These are phyloP conservation scores for Rhododendron ovatum DNA, from an alignment of 148 eudicot genomes.

Conservation along the genomic window DNA sequence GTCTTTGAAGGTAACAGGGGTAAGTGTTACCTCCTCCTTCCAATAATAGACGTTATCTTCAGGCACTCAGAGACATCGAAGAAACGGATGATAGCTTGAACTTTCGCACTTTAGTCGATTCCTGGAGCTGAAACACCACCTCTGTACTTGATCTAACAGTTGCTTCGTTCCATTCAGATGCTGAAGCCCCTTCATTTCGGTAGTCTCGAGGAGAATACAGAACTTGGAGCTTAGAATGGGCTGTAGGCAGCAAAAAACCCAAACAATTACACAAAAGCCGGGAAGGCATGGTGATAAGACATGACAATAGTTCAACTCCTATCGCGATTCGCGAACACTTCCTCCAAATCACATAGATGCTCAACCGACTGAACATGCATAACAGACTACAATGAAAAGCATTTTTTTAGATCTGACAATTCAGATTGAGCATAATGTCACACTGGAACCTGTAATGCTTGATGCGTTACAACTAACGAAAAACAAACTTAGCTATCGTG, in stretches of 20 bases:
- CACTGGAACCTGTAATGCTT: neutral
- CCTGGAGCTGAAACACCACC: constrained; percentile 61
- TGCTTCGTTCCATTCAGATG: constrained; percentile 69
- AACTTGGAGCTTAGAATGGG: constrained; percentile 73
- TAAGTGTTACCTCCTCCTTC: neutral
- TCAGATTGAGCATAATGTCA: neutral
- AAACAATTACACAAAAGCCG: neutral
- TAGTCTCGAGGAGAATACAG: constrained; percentile 77
- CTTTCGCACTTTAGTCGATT: constrained; percentile 55
- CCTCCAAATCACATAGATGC: neutral
- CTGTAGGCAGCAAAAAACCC: constrained; percentile 33
- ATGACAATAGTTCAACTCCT: neutral
- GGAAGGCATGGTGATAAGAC: neutral
- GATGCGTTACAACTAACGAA: neutral
- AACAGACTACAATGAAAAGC: neutral
- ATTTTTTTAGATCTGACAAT: neutral
- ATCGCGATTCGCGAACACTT: neutral
- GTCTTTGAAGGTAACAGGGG: neutral
- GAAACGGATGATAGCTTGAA: constrained; percentile 72
- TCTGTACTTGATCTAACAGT: constrained; percentile 80
- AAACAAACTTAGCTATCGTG: neutral
- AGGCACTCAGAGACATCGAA: constrained; percentile 78
- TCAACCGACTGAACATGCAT: neutral
- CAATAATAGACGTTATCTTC: constrained; percentile 12
- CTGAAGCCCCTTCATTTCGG: constrained; percentile 65